Percentiles rank a stretch among this genome's conserved stretches.
Conservation (phyloP, 1,139 yeast species). For the Hemisphaericaspora subhashii region DNA sequence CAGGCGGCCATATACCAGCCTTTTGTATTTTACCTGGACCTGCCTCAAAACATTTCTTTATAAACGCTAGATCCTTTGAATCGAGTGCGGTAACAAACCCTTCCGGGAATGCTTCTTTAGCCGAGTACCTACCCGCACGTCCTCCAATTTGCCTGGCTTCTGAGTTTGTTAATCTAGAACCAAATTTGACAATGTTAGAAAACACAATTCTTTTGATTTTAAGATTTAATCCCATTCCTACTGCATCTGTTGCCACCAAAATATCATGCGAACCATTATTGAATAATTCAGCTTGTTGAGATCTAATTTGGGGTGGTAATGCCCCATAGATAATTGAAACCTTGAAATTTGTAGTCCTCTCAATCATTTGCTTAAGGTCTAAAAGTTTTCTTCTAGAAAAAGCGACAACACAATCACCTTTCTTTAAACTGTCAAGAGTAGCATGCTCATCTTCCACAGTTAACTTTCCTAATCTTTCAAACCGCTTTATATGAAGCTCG, state of each 20-base stretch:
- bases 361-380: slow-evolving; percentile 64
- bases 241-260: slow-evolving; percentile 92
- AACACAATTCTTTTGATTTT: slow-evolving; percentile 80
- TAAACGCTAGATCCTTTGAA: slow-evolving; percentile 39
- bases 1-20: slow-evolving; percentile 74
- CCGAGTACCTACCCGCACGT: slow-evolving; percentile 81
- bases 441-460: slow-evolving; percentile 47
- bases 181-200: slow-evolving; percentile 63
- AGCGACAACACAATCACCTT: slow-evolving; percentile 89
- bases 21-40: slow-evolving; percentile 48
- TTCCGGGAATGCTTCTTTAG: slow-evolving; percentile 37
- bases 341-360: slow-evolving; percentile 55
- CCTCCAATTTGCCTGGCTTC: slow-evolving; percentile 93
- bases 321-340: slow-evolving; percentile 96
- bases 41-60: slow-evolving; percentile 45
- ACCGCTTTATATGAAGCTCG: slow-evolving; percentile 62
- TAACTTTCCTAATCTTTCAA: slow-evolving; percentile 74
- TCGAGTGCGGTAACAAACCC: slow-evolving; percentile 65
- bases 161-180: slow-evolving; percentile 54
- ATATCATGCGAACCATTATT: slow-evolving; percentile 75
- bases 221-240: slow-evolving; percentile 95
- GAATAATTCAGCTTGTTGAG: slow-evolving; percentile 77
- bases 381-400: slow-evolving; percentile 76
- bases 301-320: slow-evolving; percentile 91
- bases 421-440: slow-evolving; percentile 36